These are phyloP conservation scores for Kandelia obovata DNA, from an alignment of 345 rosid species.

Conservation along the genomic window DNA sequence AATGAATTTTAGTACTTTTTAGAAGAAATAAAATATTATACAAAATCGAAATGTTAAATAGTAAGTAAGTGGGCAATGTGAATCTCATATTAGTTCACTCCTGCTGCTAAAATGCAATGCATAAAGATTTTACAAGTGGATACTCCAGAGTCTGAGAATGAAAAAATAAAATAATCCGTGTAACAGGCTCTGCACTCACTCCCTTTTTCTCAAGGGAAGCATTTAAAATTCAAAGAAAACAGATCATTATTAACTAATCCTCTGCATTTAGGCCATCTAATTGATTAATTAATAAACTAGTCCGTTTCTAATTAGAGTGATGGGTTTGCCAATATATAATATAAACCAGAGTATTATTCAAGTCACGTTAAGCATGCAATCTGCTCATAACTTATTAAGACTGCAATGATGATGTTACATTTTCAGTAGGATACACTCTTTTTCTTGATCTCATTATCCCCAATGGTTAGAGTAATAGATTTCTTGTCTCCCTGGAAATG, in stretches of 20 bases:
- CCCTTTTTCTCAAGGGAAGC: no score
- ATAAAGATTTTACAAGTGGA: no score
- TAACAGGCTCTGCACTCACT: no score
- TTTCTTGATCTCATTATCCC: slow-evolving; percentile 15
- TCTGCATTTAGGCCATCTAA: background rate
- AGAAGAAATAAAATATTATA: no score
- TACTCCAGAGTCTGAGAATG: no score
- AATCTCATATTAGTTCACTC: no score
- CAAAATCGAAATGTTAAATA: no score
- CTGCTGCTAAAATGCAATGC: no score
- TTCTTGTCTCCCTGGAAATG: slow-evolving; percentile 27
- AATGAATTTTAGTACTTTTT: no score
- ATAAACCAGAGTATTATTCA: slow-evolving; percentile 28
- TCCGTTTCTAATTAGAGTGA: slow-evolving; percentile 1
- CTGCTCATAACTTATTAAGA: slow-evolving; percentile 41
- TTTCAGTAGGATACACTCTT: slow-evolving; percentile 17
- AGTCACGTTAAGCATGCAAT: slow-evolving; percentile 41
- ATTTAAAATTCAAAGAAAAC: background rate
- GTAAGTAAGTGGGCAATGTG: no score
- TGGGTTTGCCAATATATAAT: slow-evolving; percentile 6
- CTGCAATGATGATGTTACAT: slow-evolving; percentile 36
- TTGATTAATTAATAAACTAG: slow-evolving; percentile 9
- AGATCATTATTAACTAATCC: background rate
- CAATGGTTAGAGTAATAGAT: slow-evolving; percentile 14
- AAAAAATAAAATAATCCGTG: no score